These are phyloP conservation scores for maize (Zea mays) DNA, from an alignment of 176 grass and related monocot species.

Conservation along the genomic window Zm-B73-REFERENCE-NAM-5.0 NC_050100.1:79046501-79047000, in stretches of 20 bases:
- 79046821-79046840: slow-evolving; percentile 71
- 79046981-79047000: neutral
- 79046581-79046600: neutral
- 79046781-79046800: slow-evolving; percentile 88
- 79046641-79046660: slow-evolving; percentile 93
- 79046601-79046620: slow-evolving; percentile 39
- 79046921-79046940: neutral
- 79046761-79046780: slow-evolving; percentile 67
- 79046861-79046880: neutral
- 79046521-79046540: neutral
- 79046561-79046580: slow-evolving; percentile 12
- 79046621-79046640: slow-evolving; percentile 95
- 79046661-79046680: slow-evolving; percentile 86
- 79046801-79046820: slow-evolving; percentile 93
- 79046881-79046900: neutral
- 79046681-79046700: slow-evolving; percentile 67
- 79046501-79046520: neutral
- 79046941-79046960: slow-evolving; percentile 5
- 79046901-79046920: neutral
- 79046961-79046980: slow-evolving; percentile 5
- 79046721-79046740: slow-evolving; percentile 97
- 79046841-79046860: slow-evolving; percentile 72
- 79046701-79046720: slow-evolving; percentile 89
- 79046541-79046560: neutral
- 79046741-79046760: slow-evolving; percentile 96